Base-by-base conservation (phyloP, 176 grass and related monocot species). In the Eleusine indica region DNA sequence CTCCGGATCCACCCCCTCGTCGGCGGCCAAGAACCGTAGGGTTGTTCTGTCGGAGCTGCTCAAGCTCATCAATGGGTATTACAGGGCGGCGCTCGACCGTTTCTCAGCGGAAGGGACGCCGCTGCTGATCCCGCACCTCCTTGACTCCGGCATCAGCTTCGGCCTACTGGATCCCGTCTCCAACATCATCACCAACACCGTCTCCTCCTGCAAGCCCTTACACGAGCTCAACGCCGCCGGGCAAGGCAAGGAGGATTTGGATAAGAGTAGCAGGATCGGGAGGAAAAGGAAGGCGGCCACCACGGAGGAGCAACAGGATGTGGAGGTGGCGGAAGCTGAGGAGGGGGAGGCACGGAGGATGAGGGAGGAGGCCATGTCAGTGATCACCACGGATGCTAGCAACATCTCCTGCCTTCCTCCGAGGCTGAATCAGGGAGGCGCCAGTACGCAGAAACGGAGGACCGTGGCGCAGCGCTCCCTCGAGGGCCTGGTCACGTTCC, bases 401-500 rank as follows among this genome's bases (percentile, higher is more conserved):
- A 5, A 9, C 8, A 75, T 75, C 72, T 0, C 9, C 17, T 18
- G 5, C 72, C 72, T 75, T 38, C 72, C 72, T 35, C 72, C 49
- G 9, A 19, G 2, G 66, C 14, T 68, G 71, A 10, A 6, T 3
- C 12, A 51, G 48, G 13, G 48, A 73, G 4, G 6, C 14, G 11
- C 3, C 0, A 28, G 25, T 43, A 3, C 2, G 9, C 3, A 5
- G 70, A 5, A 30, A 49, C 25, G 9, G 9, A 13, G 46, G 48
- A 54, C 72, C 19, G 15, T 56, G 2, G 72, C 16, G 30, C 49
- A 75, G 16, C 49, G 30, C 8, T 75, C 49, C 29, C 49, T 56
- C 1, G 72, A 75, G 49, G 72, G 49, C 30, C 72, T 75, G 3
- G 49, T 75, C 17, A 75, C 72, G 30, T 75, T 75, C 72, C 49